Evolutionary conservation across 176 grass and related monocot genomes (phyloP).

Genomic region (Aegilops speltoides): DNA sequence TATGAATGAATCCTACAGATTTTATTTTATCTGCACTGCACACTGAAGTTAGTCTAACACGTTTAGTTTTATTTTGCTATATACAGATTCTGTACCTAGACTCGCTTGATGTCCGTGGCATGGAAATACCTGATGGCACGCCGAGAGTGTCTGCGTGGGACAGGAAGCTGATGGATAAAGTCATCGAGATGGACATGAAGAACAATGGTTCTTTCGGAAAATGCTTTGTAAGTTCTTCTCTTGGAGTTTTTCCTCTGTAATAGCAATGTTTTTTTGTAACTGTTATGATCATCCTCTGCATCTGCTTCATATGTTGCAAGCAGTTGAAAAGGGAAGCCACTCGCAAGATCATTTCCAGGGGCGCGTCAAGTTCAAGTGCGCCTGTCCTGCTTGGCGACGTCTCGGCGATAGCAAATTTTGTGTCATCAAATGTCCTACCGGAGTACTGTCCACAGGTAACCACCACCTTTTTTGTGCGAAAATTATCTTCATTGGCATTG

Average conservation of each 20-base stretch:
- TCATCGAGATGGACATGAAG: constrained; percentile 6
- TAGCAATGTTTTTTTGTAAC: not conserved
- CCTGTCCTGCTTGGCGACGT: not conserved
- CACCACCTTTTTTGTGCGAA: not conserved
- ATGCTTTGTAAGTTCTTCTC: constrained; percentile 12
- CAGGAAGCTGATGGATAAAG: not conserved
- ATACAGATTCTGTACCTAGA: constrained; percentile 15
- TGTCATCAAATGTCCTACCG: not conserved
- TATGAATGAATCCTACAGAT: not conserved
- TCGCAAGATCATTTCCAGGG: not conserved
- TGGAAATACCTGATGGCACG: not conserved
- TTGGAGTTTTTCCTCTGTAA: not conserved
- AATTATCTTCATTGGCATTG: not conserved
- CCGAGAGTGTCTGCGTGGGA: not conserved
- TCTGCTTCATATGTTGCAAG: constrained; percentile 1
- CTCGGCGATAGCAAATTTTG: constrained; percentile 29
- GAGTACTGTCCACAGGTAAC: constrained; percentile 16
- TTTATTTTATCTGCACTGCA: not conserved
- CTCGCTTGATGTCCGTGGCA: not conserved
- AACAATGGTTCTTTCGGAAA: not conserved
- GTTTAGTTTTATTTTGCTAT: not conserved
- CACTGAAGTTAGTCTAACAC: not conserved
- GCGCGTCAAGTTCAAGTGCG: not conserved
- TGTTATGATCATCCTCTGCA: not conserved
- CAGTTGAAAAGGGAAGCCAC: constrained; percentile 10